Conservation (phyloP, 495 filamentous ascomycete genomes). For the Oidiodendron maius region DNA sequence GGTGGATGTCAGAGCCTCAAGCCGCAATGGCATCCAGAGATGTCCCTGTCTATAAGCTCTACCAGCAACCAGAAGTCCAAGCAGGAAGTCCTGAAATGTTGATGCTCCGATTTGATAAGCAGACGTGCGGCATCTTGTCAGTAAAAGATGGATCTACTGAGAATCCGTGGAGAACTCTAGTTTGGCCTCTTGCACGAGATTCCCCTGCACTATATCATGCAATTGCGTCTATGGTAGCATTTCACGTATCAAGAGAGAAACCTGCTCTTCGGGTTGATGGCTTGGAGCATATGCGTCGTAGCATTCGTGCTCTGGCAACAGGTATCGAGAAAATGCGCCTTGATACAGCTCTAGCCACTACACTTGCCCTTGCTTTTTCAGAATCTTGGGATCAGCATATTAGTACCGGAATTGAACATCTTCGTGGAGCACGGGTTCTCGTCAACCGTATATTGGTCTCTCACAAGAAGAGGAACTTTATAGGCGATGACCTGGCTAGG, state of each 20-base stretch:
- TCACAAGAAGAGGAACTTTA: slow-evolving; percentile 13
- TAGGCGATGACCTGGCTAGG: slow-evolving; percentile 41
- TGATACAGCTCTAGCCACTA: slow-evolving; percentile 68
- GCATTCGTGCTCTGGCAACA: slow-evolving; percentile 51
- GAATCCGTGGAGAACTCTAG: slow-evolving; percentile 71
- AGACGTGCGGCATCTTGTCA: slow-evolving; percentile 74
- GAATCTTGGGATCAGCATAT: slow-evolving; percentile 76
- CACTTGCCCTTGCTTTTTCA: slow-evolving; percentile 66
- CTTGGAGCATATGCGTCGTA: slow-evolving; percentile 67
- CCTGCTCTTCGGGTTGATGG: slow-evolving; percentile 56
- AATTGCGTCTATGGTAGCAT: slow-evolving; percentile 68
- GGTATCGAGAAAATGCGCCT: slow-evolving; percentile 55
- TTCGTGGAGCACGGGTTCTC: slow-evolving; percentile 62
- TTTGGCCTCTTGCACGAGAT: slow-evolving; percentile 65
- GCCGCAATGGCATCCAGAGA: slow-evolving; percentile 4
- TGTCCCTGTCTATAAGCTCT: slow-evolving; percentile 25
- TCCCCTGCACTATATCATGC: slow-evolving; percentile 69
- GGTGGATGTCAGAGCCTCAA: slow-evolving; percentile 27
- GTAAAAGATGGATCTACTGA: slow-evolving; percentile 66
- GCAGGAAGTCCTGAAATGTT: slow-evolving; percentile 57
- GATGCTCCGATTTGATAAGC: slow-evolving; percentile 59
- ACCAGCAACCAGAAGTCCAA: slow-evolving; percentile 39
- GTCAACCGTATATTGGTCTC: slow-evolving; percentile 50
- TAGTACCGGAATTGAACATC: slow-evolving; percentile 67
- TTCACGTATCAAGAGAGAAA: slow-evolving; percentile 60